Evolutionary conservation across 73 alveolate species (phyloP), one percentile per base, ranked within the genome.

Genomic region (Paramecium sonneborni): DNA sequence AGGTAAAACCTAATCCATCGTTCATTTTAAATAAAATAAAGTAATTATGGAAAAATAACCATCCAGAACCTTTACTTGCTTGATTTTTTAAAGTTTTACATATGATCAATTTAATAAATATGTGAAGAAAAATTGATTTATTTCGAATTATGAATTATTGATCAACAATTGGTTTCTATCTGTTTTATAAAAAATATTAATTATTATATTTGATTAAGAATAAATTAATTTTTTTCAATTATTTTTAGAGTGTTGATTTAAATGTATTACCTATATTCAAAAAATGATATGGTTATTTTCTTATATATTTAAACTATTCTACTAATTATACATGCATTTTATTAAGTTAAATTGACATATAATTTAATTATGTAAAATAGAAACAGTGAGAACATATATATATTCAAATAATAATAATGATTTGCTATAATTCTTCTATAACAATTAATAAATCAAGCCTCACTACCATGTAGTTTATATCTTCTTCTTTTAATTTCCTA

Each of bases 401-500:
- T 4, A 46, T 46, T 14, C 15, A 52, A n/a, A 52, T 4, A 52
- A 2, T 52, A 52, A 52, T 52, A 15, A 52, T 52, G 7, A 52
- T 52, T 28, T 6, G 68, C 68, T 52, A 52, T 18, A 18, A 52
- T 52, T 15, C 68, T 52, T 52, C 30, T 52, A n/a, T 52, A 52
- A 52, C 23, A 18, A 52, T 52, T 18, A 52, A 62, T 62, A 7
- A 26, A 62, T 72, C 86, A 72, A 35, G 67, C 86, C 1, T 38
- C 57, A 12, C 35, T 37, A 35, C 86, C 86, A 72, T 72, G 86
- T 6, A 72, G 34, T 35, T 72, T 35, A 15, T 34, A 72, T 72
- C 86, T 72, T 38, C 44, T 30, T 72, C 67, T 72, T 72, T 34
- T 72, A n/a, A 72, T 72, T 37, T 72, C 86, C 30, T 58, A 30